Base-by-base conservation (phyloP, 306 rosid species). In the Cicer cuneatum region DNA sequence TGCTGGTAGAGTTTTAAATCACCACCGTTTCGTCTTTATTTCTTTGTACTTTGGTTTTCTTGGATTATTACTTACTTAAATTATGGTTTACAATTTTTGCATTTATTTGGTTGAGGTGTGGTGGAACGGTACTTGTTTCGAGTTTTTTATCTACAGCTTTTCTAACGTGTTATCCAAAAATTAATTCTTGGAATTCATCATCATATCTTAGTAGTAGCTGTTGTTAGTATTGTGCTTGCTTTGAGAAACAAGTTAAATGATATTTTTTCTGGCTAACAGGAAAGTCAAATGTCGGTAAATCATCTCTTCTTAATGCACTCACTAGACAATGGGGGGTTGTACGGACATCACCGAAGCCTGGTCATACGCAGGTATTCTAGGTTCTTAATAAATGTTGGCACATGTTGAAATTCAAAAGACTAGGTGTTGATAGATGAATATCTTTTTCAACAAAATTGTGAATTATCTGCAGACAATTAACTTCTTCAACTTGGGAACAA, bases 291-390 rank as follows among this genome's bases (percentile, higher is more conserved):
- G 99, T 94, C 0, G 99, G 99, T 65, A 94, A 94, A 83, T 94
- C 99, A 7, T 92, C 99, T 10, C 91, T 94, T 60, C 97, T 94
- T 46, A 92, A 92, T 76, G 87, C 98, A 51, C 96, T 94, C 71
- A 92, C 96, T 61, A 82, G 99, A 83, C 97, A 92, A 71, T 92
- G 99, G 99, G 97, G 98, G 39, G 93, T 92, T 83, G 99, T 78
- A 49, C 87, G 97, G 24, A 90, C 92, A 16, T 94, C 98, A 19
- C 96, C 90, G 82, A 92, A 92, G 77, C 97, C 98, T 61, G 99
- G 99, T 81, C 98, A 82, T 68, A 94, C 99, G 54, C 96, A 94
- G 96, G 98, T 92, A 61, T 52, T 62, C 43, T 71, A 51, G 41
- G 48, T 62, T 52, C 61, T 35, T 24, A 43, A 45, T 24, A 43